Evolutionary conservation across 768 basidiomycete genomes (phyloP), one percentile per base, ranked within the genome.

Genomic region (Clavaria fumosa): DNA sequence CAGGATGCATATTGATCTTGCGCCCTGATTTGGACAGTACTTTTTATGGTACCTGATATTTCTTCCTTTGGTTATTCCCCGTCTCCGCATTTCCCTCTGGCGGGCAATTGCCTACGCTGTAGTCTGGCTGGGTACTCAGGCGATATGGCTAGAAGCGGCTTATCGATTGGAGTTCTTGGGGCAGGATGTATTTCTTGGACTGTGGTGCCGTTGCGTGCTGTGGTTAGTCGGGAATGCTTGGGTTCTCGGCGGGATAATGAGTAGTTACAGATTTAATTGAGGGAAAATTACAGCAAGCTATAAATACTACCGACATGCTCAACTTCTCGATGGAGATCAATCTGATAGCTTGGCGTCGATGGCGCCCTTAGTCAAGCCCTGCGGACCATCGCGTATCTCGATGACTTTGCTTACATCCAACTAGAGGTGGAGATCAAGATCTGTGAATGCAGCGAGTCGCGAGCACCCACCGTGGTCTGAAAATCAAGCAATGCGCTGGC

Each of bases 11-110:
- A 19, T 34, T n/a, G n/a, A n/a, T n/a, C n/a, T n/a, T n/a, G n/a
- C n/a, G n/a, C n/a, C 4, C 11, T 33, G 7, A 5, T 10, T 12
- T 7, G 7, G 17, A 24, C 57, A 97, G 83, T 99, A 99, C 56
- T 99, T 97, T 59, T 65, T 93, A 26, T 99, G 95, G 95, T 96
- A 90, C 53, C 72, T 88, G 10, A 72, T 89, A 35, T 72, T 97
- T 43, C 57, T 97, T 0, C 90, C 93, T 0, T 67, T 89, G 2
- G 62, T 93, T 17, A 66, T 89, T 3, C 81, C 88, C 0, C 65
- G 59, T 2, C 56, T 95, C 0, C 54, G 59, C 1, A 62, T 86
- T 31, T 62, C 75, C 1, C 54, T 57, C 12, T 38, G 48, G 14
- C 60, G 63, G 6, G 62, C 61, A 1, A 2, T 66, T 10, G 42